A percentile compares a stretch with the other conserved stretches of the same genome.
Evolutionary conservation across 768 basidiomycete genomes (phyloP).

Genomic region (Mycena floridula): DNA sequence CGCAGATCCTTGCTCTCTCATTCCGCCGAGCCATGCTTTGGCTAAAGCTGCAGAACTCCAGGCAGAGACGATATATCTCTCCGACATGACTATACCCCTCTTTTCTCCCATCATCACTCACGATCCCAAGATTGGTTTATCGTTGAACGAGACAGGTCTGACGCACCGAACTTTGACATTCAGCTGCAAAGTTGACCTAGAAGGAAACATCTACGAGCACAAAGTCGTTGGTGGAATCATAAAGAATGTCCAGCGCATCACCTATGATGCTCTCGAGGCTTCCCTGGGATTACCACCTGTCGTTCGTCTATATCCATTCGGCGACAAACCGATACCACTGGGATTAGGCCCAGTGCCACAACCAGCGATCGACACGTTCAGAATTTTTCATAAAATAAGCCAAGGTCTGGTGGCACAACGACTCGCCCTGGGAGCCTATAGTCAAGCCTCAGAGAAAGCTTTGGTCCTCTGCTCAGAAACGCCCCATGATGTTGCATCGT

Average conservation of each 20-base stretch:
- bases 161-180: slow-evolving; percentile 70
- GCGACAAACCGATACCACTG: slow-evolving; percentile 12
- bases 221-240: slow-evolving; percentile 68
- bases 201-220: slow-evolving; percentile 65
- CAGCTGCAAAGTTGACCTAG: slow-evolving; percentile 59
- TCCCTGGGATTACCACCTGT: slow-evolving; percentile 26
- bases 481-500: slow-evolving; percentile 25
- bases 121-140: slow-evolving; percentile 18
- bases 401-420: no score
- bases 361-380: slow-evolving; percentile 19
- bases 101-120: slow-evolving; percentile 57
- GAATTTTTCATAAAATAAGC: slow-evolving; percentile 17
- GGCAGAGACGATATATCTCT: slow-evolving; percentile 55
- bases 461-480: slow-evolving; percentile 14
- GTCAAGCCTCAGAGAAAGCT: slow-evolving; percentile 21
- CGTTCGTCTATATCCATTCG: slow-evolving; percentile 37
- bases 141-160: slow-evolving; percentile 23
- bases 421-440: no score
- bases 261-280: slow-evolving; percentile 65
- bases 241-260: slow-evolving; percentile 54
- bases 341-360: slow-evolving; percentile 1
- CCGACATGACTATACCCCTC: slow-evolving; percentile 61
- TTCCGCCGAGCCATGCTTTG: slow-evolving; percentile 66
- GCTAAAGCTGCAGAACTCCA: slow-evolving; percentile 49
- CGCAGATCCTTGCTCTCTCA: slow-evolving; percentile 81